Evolutionary conservation across 352 stramenopile genomes (phyloP).

Genomic region (Phytophthora sp.): DNA sequence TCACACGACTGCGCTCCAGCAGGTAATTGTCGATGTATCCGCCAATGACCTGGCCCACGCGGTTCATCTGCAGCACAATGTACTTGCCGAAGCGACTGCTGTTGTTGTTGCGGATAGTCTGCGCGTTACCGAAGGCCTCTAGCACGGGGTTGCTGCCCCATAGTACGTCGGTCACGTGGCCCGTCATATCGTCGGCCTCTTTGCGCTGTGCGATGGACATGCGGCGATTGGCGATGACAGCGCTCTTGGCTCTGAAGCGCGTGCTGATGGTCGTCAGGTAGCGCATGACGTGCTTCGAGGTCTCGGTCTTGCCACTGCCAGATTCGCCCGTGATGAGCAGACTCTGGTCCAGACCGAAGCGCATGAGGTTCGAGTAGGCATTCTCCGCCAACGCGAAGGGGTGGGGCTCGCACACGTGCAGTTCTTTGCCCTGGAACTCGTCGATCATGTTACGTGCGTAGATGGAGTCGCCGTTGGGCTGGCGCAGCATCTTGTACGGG

Average conservation of each 20-base stretch:
- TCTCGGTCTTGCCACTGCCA: conserved; percentile 94
- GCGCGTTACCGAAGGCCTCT: conserved; percentile 85
- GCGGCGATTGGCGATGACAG: conserved; percentile 75
- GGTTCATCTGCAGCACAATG: conserved; percentile 88
- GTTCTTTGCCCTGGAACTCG: conserved; percentile 80
- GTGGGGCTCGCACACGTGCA: conserved; percentile 84
- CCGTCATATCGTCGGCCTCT: conserved; percentile 73
- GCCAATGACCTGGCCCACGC: conserved; percentile 78
- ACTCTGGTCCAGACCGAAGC: conserved; percentile 83
- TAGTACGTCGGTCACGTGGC: conserved; percentile 75
- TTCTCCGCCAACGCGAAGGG: conserved; percentile 87
- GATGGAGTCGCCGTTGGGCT: conserved; percentile 74
- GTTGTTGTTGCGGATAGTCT: conserved; percentile 92
- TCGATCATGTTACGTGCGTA: conserved; percentile 82
- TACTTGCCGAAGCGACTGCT: conserved; percentile 88
- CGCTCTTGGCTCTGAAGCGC: conserved; percentile 66
- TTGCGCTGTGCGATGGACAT: conserved; percentile 82
- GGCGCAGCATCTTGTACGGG: conserved; percentile 86
- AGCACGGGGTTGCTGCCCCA: conserved; percentile 86
- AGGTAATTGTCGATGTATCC: conserved; percentile 91
- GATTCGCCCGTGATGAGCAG: conserved; percentile 88
- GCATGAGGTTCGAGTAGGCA: conserved; percentile 92
- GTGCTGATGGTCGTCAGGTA: conserved; percentile 92
- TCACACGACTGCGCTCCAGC: conserved; percentile 92
- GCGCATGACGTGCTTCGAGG: conserved; percentile 96